Evolutionary conservation across 371 early-diverging fungal species (phyloP).

Genomic region (Mucor indicus): DNA sequence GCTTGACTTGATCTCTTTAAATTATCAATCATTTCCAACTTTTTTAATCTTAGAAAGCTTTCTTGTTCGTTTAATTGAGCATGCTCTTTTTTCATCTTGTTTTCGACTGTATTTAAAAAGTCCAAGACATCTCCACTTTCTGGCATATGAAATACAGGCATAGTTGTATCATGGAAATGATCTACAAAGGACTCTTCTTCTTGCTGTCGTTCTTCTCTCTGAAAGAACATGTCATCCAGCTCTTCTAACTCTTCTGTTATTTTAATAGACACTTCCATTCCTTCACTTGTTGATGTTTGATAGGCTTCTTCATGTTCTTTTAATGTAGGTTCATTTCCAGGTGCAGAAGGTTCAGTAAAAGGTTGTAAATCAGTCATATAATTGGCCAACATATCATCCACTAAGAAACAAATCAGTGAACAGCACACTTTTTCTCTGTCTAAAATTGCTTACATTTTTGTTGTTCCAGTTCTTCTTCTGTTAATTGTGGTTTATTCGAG

Average conservation of each 20-base stretch:
- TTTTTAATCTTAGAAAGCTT: conserved; percentile 9
- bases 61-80: conserved; percentile 11
- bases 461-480: conserved; percentile 9
- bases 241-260: neutral
- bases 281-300: neutral
- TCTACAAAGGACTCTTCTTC: too few relatives aligned
- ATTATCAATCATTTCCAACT: conserved; percentile 10
- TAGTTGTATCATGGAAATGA: neutral
- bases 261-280: conserved; percentile 6
- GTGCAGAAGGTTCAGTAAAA: conserved; percentile 30
- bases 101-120: conserved; percentile 32
- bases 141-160: conserved; percentile 46
- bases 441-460: conserved; percentile 14
- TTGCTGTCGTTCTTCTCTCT: neutral
- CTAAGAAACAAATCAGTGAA: conserved; percentile 5
- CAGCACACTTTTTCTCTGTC: neutral
- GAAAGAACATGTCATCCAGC: neutral
- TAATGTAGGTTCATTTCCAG: neutral
- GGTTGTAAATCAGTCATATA: conserved; percentile 32
- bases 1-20: neutral
- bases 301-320: too few relatives aligned
- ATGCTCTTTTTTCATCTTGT: conserved; percentile 21
- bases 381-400: conserved; percentile 27
- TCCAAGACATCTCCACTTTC: conserved; percentile 38
- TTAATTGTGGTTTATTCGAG: conserved; percentile 8